Evolutionary conservation across 495 filamentous ascomycete genomes (phyloP).

Genomic region (Tuber microsphaerosporum): DNA sequence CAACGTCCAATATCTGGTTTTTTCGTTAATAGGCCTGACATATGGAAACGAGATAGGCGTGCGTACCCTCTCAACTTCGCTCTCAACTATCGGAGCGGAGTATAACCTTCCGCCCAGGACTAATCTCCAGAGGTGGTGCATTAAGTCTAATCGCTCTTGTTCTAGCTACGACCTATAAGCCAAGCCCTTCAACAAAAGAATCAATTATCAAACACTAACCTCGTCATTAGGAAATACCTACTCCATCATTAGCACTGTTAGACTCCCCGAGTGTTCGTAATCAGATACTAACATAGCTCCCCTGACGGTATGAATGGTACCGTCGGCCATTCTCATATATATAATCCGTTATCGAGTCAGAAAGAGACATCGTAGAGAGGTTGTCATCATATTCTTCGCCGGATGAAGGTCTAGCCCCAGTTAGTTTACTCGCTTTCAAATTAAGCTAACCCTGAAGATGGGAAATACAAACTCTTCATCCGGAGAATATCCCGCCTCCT

Average conservation of each 20-base stretch:
- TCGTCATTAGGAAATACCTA: slow-evolving; percentile 34
- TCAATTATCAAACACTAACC: background rate
- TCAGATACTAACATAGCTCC: slow-evolving; percentile 17
- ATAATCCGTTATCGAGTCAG: slow-evolving; percentile 46
- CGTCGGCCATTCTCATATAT: slow-evolving; percentile 52
- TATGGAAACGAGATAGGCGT: background rate
- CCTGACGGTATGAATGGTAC: slow-evolving; percentile 50
- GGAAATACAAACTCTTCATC: background rate
- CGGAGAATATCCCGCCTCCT: background rate
- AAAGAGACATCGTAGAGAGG: slow-evolving; percentile 43
- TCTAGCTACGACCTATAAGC: slow-evolving; percentile 10
- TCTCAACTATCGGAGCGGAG: slow-evolving; percentile 51
- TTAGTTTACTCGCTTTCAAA: background rate
- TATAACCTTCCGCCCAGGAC: slow-evolving; percentile 53
- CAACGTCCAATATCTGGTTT: slow-evolving; percentile 34
- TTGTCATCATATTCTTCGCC: slow-evolving; percentile 20
- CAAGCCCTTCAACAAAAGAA: background rate
- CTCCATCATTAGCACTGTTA: background rate
- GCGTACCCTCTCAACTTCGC: slow-evolving; percentile 42
- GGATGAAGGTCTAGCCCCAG: slow-evolving; percentile 8
- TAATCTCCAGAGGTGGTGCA: slow-evolving; percentile 56
- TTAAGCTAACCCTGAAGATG: background rate
- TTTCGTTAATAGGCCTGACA: background rate
- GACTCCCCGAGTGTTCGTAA: background rate
- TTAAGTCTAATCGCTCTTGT: slow-evolving; percentile 50